phyloP scores from a whole-genome alignment of 139 green algal species.

The Chlorella sp. region DNA sequence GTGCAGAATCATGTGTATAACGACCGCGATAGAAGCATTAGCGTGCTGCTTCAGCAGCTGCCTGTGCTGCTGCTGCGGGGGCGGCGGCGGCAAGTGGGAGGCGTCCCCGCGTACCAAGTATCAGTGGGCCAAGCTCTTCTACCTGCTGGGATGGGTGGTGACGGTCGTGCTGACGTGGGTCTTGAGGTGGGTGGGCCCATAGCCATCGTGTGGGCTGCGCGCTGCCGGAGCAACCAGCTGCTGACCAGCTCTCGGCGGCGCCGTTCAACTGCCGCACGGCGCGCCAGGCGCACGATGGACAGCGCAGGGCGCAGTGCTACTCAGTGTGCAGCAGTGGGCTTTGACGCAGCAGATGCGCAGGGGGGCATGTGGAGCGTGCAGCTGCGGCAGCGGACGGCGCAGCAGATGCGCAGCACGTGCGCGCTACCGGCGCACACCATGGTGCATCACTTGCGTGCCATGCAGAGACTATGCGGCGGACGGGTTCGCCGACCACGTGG shows the following conservation, averaged over 20 bases:
- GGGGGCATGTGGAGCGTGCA: neutral
- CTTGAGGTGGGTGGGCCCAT: slow-evolving; percentile 43
- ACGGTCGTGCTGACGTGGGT: slow-evolving; percentile 46
- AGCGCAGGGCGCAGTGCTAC: too few relatives aligned
- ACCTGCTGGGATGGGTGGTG: slow-evolving; percentile 43
- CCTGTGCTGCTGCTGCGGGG: neutral
- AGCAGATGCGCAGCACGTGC: neutral
- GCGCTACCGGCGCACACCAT: neutral
- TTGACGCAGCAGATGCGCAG: neutral
- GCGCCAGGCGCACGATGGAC: too few relatives aligned
- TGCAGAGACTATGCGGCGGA: slow-evolving; percentile 1
- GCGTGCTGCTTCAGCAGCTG: neutral
- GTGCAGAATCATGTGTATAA: too few relatives aligned
- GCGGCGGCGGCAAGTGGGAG: neutral
- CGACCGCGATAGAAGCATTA: too few relatives aligned
- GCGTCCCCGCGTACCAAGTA: neutral
- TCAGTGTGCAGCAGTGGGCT: too few relatives aligned
- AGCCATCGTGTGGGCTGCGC: neutral
- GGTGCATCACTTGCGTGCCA: too few relatives aligned
- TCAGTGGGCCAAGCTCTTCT: slow-evolving; percentile 40
- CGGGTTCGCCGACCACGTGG: neutral
- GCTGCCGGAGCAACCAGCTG: too few relatives aligned
- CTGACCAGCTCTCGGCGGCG: too few relatives aligned
- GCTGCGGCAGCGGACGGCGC: neutral
- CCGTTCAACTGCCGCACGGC: too few relatives aligned